Evolutionary conservation across 495 filamentous ascomycete genomes (phyloP).

Genomic region (Podospora pseudopauciseta): DNA sequence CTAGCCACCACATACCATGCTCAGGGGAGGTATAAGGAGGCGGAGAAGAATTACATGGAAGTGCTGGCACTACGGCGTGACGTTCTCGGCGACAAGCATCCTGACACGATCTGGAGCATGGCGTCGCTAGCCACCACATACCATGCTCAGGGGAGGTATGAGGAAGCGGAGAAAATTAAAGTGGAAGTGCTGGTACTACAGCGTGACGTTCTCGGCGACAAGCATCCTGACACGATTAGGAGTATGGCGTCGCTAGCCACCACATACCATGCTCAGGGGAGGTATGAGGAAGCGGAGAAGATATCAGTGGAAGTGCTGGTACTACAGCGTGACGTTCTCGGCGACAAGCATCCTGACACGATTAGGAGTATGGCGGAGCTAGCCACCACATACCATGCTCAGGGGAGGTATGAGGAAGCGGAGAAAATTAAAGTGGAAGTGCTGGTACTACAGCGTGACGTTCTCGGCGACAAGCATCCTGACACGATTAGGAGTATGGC

Average conservation of each 20-base stretch:
- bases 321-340: background rate
- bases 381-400: conserved; percentile 4
- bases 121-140: too few relatives aligned
- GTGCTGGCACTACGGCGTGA: background rate
- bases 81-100: conserved; percentile 26
- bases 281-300: conserved; percentile 14
- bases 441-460: background rate
- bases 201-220: conserved; percentile 10
- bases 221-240: conserved; percentile 36
- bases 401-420: conserved; percentile 19
- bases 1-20: too few relatives aligned
- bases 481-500: too few relatives aligned
- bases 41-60: background rate
- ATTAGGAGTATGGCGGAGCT: too few relatives aligned
- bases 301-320: background rate
- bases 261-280: conserved; percentile 15
- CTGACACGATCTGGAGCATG: too few relatives aligned
- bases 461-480: conserved; percentile 28
- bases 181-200: background rate
- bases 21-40: conserved; percentile 21
- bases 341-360: conserved; percentile 33
- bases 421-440: background rate
- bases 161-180: background rate
- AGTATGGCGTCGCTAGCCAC: too few relatives aligned
- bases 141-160: conserved; percentile 18